A percentile compares a stretch with the other conserved stretches of the same genome.
These are phyloP conservation scores for Amauroascus niger DNA, from an alignment of 2,329 filamentous ascomycete species.

Conservation along the genomic window DNA sequence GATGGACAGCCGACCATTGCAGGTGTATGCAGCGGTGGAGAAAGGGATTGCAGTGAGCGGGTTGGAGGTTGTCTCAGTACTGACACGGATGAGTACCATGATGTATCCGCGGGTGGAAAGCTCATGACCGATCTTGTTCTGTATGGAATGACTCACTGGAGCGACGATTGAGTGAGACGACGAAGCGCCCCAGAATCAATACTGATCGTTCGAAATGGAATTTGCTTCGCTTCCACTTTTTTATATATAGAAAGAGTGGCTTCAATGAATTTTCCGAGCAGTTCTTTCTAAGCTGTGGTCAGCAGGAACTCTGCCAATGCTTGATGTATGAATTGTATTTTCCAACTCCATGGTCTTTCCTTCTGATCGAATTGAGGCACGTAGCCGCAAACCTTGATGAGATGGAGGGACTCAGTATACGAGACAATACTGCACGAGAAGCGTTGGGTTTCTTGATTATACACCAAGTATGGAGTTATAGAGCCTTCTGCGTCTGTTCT, in stretches of 20 bases:
- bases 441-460: no score
- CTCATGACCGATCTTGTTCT: conserved; percentile 20
- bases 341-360: no score
- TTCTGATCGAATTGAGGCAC: no score
- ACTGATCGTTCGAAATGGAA: not conserved
- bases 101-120: conserved; percentile 21
- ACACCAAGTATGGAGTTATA: no score
- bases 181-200: not conserved
- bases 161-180: conserved; percentile 4
- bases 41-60: conserved; percentile 20
- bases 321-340: no score
- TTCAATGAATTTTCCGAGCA: no score
- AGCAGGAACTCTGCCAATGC: no score
- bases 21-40: conserved; percentile 20
- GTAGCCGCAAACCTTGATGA: no score
- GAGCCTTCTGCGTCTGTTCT: no score
- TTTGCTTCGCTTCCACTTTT: not conserved
- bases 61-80: conserved; percentile 17
- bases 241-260: not conserved
- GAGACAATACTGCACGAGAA: no score
- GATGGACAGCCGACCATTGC: conserved; percentile 19
- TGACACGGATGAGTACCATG: conserved; percentile 18
- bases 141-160: conserved; percentile 17
- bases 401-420: no score
- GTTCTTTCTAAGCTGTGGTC: no score